Base-by-base conservation (phyloP, 257 asterid genomes). In the Nicotiana paniculata region DNA sequence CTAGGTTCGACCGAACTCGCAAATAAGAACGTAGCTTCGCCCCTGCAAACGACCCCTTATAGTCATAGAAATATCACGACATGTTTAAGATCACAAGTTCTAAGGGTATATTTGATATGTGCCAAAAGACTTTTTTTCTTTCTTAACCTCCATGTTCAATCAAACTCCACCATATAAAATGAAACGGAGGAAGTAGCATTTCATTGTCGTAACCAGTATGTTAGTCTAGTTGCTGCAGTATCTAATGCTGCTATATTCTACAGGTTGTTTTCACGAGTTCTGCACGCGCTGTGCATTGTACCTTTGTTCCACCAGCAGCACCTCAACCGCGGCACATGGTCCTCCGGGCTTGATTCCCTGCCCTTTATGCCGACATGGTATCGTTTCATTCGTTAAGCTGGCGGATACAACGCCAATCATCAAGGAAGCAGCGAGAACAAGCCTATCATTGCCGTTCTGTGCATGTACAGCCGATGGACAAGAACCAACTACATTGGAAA, bases 191-290 rank as follows among this genome's bases (percentile, higher is more conserved):
- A 35, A 35, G 39, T 35, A 35, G 39, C 7, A 35, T 35, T 35
- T 35, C 6, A 5, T 0, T 69, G 30, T 0, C 10, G 9, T 18
- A 39, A 28, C 33, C 18, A 7, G 39, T n/a, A n/a, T 37, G 32
- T 9, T 33, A n/a, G 57, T 69, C 57, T 69, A 21, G n/a, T 43
- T 39, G 37, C 17, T 69, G 57, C 57, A 18, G 77, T n/a, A 39
- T 18, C 79, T 74, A 26, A 48, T 48, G 79, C 63, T 51, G 16
- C 8, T 2, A 9, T 35, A 0, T 77, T 63, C 5, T 83, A 84
- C 91, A 94, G 97, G 96, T 67, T 94, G 97, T 88, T 89, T 85
- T 84, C 98, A 94, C 16, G 98, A 94, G 88, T 92, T 91, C 87
- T 94, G 98, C 92, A 92, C 94, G 21, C 90, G 81, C 11, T 94